Conservation (phyloP, 345 rosid species). For the Arabis alpina region DNA sequence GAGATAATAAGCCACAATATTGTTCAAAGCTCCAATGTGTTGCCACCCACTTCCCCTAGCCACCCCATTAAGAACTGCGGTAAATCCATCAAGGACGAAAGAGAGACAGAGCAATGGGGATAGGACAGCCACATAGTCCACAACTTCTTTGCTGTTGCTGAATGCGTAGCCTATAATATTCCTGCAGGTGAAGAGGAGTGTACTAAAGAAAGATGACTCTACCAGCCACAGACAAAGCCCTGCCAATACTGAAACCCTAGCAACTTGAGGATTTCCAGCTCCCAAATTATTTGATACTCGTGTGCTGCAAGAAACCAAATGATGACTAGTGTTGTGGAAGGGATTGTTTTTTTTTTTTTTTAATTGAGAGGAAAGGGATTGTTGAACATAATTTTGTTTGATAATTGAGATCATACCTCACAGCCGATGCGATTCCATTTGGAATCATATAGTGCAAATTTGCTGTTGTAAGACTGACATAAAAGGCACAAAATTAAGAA, state of each 20-base stretch:
- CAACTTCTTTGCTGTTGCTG: constrained; percentile 48
- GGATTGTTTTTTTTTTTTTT: too few relatives aligned
- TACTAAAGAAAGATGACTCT: constrained; percentile 38
- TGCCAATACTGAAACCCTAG: constrained; percentile 28
- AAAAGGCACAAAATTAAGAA: too few relatives aligned
- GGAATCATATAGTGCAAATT: constrained; percentile 43
- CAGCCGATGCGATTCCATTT: constrained; percentile 44
- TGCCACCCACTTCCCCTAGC: constrained; percentile 56
- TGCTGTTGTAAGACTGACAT: constrained; percentile 40
- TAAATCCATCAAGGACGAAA: constrained; percentile 44
- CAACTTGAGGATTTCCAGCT: constrained; percentile 48
- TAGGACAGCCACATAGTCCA: constrained; percentile 44
- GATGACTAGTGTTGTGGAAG: not conserved
- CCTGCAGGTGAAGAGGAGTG: constrained; percentile 35
- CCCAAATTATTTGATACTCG: constrained; percentile 55
- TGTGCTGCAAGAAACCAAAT: constrained; percentile 38
- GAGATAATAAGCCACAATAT: constrained; percentile 40
- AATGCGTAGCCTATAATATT: constrained; percentile 43
- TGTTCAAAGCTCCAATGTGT: constrained; percentile 45
- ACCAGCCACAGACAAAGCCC: constrained; percentile 36
- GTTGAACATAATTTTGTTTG: not conserved
- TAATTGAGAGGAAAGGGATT: too few relatives aligned
- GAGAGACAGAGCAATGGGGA: constrained; percentile 47
- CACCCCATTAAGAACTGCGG: constrained; percentile 42
- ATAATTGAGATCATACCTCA: constrained; percentile 33